Base-by-base conservation (phyloP, 768 basidiomycete genomes). In the Termitomyces sp. region DNA sequence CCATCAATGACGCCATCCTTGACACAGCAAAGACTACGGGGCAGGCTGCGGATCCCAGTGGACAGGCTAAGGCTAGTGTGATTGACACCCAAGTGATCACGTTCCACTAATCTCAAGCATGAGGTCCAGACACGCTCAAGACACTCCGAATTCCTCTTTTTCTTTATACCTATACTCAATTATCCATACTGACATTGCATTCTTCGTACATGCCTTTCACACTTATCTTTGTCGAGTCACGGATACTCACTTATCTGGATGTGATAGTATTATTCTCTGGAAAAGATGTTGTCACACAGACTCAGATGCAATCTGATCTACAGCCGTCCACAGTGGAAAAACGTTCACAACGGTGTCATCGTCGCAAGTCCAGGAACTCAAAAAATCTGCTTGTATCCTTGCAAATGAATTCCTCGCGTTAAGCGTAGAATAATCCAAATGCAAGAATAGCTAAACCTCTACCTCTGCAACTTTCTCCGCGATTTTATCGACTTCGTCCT, bases 381-480 rank as follows among this genome's bases (percentile, higher is more conserved):
- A 49, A 6, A 34, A 44, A 16, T 5, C 20, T 9, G 20, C 6
- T 13, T 15, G 8, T 15, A 44, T 33, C 29, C 45, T 37, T 16
- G 22, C 16, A 16, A 51, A 24, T 26, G 26, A 58, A 39, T 57
- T 55, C 49, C 57, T 34, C 47, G 53, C 53, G 20, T 20, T 18
- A 33, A 51, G 33, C 48, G 41, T 29, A 58, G 46, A 34, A 61
- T 51, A 58, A 39, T 46, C 44, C 45, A 57, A 56, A 58, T 56
- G 15, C 18, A 52, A 56, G 37, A 33, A 48, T 29, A 39, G 12
- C 46, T 59, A 62, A 26, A 62, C 54, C 36, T 42, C 60, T 9
- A 61, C 57, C 52, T 66, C 62, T 51, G 58, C 59, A 33, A 66
- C 54, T 44, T 70, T 67, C 48, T 67, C 65, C 31, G 65, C 51